Base-by-base conservation (phyloP, 108 stramenopile species). In the Skeletonema potamos region DNA sequence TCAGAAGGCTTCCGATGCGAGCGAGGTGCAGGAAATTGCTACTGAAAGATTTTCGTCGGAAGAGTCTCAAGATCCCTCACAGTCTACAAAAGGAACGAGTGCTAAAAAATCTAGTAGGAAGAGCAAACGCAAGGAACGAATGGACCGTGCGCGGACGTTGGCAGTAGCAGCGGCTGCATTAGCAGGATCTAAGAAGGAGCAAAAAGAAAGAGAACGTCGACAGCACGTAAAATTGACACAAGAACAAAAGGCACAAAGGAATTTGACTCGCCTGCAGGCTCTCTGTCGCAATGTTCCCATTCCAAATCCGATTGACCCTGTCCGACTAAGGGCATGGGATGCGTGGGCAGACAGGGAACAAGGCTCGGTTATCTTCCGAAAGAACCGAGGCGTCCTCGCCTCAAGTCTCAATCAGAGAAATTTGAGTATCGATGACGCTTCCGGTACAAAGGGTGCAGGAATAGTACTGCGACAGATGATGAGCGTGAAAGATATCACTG, bases 391-490 rank as follows among this genome's bases (percentile, higher is more conserved):
- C 41, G 72, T 82, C 3, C 74, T 96, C 26, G 79, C 85, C 17
- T 68, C 77, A 46, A 79, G 84, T 29, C 54, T 96, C 64, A 37
- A 60, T 13, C 62, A 69, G 6, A 77, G 89, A 26, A 76, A 74
- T 34, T 74, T 95, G 36, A 69, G 82, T 2, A 73, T 93, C 26
- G 74, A 87, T 63, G 28, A 55, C 3, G 69, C 84, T 28, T 74
- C 87, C 22, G 89, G 87, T 6, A 88, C 90, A 3, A 72, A 73
- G 22, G 90, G 90, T 24, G 87, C 85, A 8, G 93, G 93, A 32
- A 84, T 86, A 26, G 74, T 89, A 12, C 58, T 95, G 66, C 77
- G 89, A 41, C 87, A 89, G 46, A 92, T 96, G 89, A 64, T 96
- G 51, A 89, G 88, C 65, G 88, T 91, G 26, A 82, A 87, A 41